phyloP scores from a whole-genome alignment of 495 filamentous ascomycete genomes.

The Daldinia loculata region DNA sequence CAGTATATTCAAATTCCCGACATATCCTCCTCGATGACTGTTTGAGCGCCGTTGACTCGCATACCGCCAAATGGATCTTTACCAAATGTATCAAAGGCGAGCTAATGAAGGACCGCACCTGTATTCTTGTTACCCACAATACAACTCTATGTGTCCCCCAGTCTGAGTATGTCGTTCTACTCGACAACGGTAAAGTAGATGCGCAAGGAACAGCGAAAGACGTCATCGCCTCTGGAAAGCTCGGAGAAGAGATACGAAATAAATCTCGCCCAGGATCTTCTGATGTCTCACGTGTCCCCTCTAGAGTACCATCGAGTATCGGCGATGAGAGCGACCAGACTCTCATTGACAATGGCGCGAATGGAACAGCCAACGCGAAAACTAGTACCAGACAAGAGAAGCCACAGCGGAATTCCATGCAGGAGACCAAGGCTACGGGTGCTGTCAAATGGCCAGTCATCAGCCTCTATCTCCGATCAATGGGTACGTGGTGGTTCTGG shows the following conservation, averaged over 20 bases:
- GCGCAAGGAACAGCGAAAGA: conserved; percentile 79
- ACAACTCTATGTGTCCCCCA: conserved; percentile 81
- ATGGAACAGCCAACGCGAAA: conserved; percentile 42
- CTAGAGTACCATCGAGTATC: conserved; percentile 75
- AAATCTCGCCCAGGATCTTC: conserved; percentile 76
- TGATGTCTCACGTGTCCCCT: conserved; percentile 71
- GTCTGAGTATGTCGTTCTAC: conserved; percentile 79
- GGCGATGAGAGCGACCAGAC: conserved; percentile 62
- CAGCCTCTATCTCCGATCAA: conserved; percentile 80
- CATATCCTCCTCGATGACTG: conserved; percentile 96
- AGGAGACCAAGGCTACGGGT: conserved; percentile 81
- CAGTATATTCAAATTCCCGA: conserved; percentile 89
- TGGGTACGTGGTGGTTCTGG: conserved; percentile 98
- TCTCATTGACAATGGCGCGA: conserved; percentile 53
- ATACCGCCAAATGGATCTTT: conserved; percentile 99
- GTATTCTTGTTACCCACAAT: conserved; percentile 98
- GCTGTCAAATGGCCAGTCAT: conserved; percentile 88
- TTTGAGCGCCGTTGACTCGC: conserved; percentile 97
- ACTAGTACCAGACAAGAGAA: conserved; percentile 54
- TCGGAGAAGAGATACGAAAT: conserved; percentile 78
- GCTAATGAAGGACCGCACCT: conserved; percentile 87
- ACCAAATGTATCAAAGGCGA: conserved; percentile 89
- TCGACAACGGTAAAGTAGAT: conserved; percentile 85
- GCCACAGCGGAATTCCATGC: conserved; percentile 62
- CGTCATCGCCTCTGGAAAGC: conserved; percentile 80